These are phyloP conservation scores for Geotrichum candidum DNA, from an alignment of 1,139 yeast genomes.

Conservation along the genomic window DNA sequence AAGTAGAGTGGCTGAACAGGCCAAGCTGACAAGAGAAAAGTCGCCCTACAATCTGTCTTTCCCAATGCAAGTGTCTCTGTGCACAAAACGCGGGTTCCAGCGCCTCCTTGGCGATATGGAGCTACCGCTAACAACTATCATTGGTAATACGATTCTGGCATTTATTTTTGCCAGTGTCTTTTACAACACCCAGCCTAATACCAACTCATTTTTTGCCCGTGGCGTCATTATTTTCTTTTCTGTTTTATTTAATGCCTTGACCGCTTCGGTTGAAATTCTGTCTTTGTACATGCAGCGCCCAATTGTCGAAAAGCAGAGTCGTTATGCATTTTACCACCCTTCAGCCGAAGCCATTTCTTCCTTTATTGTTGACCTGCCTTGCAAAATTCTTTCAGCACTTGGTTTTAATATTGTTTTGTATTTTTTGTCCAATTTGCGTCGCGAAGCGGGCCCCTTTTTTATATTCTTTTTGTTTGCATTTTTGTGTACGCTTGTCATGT, in stretches of 20 bases:
- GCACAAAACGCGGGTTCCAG: constrained; percentile 55
- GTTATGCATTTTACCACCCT: constrained; percentile 69
- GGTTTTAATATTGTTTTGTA: constrained; percentile 58
- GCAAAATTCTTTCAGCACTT: constrained; percentile 49
- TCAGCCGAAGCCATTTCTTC: constrained; percentile 72
- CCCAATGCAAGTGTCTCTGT: constrained; percentile 55
- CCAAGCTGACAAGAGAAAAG: constrained; percentile 46
- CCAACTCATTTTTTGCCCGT: constrained; percentile 57
- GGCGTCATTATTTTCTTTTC: constrained; percentile 74
- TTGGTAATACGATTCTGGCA: constrained; percentile 65
- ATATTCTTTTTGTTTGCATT: constrained; percentile 52
- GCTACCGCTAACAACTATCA: constrained; percentile 51
- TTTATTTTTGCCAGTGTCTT: constrained; percentile 69
- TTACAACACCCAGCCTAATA: constrained; percentile 48
- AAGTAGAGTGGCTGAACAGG: constrained; percentile 49
- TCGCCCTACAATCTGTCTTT: constrained; percentile 66
- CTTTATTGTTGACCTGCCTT: constrained; percentile 60
- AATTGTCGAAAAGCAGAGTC: constrained; percentile 71
- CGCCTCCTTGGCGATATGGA: constrained; percentile 63
- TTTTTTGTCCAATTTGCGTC: constrained; percentile 60
- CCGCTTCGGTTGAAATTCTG: constrained; percentile 67
- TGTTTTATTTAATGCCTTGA: constrained; percentile 69
- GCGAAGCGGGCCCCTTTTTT: constrained; percentile 65
- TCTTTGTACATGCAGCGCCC: constrained; percentile 65
- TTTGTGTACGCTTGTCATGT: constrained; percentile 55